phyloP scores from a whole-genome alignment of 2,329 filamentous ascomycete species.

The Cercospora canescens region DNA sequence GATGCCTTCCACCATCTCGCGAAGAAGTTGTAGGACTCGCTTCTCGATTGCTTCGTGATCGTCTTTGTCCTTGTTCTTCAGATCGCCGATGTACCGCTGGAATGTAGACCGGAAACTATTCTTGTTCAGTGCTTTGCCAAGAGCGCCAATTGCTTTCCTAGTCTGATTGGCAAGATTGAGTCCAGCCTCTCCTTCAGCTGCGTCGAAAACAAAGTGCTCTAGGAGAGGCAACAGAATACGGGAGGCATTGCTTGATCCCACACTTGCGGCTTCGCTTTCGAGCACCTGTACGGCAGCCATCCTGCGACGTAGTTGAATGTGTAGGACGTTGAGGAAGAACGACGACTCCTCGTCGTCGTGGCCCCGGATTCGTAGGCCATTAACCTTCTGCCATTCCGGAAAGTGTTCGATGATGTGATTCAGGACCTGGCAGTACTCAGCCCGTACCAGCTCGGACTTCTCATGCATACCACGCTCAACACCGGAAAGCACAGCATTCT shows the following conservation, averaged over 20 bases:
- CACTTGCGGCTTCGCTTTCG: slow-evolving; percentile 64
- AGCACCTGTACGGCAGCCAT: slow-evolving; percentile 80
- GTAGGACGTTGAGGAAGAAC: slow-evolving; percentile 91
- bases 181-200: slow-evolving; percentile 71
- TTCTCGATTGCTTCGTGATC: slow-evolving; percentile 62
- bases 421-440: slow-evolving; percentile 78
- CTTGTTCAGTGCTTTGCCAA: slow-evolving; percentile 82
- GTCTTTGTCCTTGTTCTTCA: slow-evolving; percentile 72
- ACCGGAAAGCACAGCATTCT: slow-evolving; percentile 68
- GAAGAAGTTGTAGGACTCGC: slow-evolving; percentile 78
- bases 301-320: slow-evolving; percentile 84
- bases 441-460: slow-evolving; percentile 76
- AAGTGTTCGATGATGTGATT: slow-evolving; percentile 74
- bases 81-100: slow-evolving; percentile 78
- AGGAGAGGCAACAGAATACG: slow-evolving; percentile 88
- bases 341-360: slow-evolving; percentile 74
- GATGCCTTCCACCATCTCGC: slow-evolving; percentile 77
- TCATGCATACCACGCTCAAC: slow-evolving; percentile 70
- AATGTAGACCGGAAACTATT: slow-evolving; percentile 84
- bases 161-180: slow-evolving; percentile 86
- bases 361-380: slow-evolving; percentile 69
- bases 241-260: slow-evolving; percentile 76
- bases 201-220: slow-evolving; percentile 90
- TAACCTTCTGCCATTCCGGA: slow-evolving; percentile 67
- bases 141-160: slow-evolving; percentile 72